These are phyloP conservation scores for Medicago ruthenica DNA, from an alignment of 306 rosid genomes.

Conservation along the genomic window DNA sequence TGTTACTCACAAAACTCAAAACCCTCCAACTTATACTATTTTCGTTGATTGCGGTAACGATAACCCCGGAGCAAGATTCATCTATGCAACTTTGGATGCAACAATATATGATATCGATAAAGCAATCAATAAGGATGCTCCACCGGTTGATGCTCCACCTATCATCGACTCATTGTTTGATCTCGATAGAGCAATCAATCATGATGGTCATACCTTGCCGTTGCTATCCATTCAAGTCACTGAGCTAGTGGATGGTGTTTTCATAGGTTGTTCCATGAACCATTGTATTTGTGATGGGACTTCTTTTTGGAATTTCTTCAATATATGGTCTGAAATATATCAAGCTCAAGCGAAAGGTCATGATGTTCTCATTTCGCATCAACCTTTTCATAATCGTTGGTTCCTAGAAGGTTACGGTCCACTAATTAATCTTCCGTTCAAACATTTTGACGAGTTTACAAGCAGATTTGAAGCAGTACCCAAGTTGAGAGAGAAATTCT, in stretches of 20 bases:
- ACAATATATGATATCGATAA: conserved; percentile 47
- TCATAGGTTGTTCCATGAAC: conserved; percentile 70
- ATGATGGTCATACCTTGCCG: conserved; percentile 65
- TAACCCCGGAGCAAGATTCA: conserved; percentile 54
- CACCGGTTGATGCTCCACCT: conserved; percentile 55
- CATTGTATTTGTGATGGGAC: conserved; percentile 63
- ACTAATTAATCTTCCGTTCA: conserved; percentile 55
- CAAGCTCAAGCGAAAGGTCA: background rate
- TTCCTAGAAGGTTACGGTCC: conserved; percentile 58
- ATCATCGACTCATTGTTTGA: conserved; percentile 62
- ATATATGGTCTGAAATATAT: conserved; percentile 60
- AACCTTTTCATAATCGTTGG: conserved; percentile 59
- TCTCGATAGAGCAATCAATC: conserved; percentile 57
- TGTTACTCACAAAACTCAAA: conserved; percentile 40
- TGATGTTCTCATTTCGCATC: conserved; percentile 32
- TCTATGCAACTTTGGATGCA: conserved; percentile 53
- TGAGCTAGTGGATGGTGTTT: conserved; percentile 59
- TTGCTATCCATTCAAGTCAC: conserved; percentile 64
- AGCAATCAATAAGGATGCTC: conserved; percentile 24
- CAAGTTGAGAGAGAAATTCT: conserved; percentile 54
- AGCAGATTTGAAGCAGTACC: conserved; percentile 50
- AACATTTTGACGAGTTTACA: conserved; percentile 51
- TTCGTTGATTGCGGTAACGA: conserved; percentile 36
- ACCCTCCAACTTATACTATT: conserved; percentile 36
- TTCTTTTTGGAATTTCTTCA: conserved; percentile 67